phyloP scores from a whole-genome alignment of 2,329 filamentous ascomycete species.

The Ascochyta lentis region DNA sequence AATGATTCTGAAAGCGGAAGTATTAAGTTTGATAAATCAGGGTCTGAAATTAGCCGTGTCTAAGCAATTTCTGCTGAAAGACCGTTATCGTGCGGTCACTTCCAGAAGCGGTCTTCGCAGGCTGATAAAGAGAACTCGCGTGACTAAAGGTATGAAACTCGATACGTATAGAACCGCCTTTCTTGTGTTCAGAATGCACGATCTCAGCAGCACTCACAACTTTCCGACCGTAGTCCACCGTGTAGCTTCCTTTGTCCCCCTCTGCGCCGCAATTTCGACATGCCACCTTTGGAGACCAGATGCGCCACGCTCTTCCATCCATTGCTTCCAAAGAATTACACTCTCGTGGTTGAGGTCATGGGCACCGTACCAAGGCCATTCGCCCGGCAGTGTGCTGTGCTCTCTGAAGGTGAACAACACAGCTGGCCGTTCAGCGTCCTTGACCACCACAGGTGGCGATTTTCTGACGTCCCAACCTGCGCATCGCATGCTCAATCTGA shows the following conservation, averaged over 20 bases:
- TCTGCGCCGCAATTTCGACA: neutral
- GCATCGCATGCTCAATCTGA: neutral
- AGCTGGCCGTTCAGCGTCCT: neutral
- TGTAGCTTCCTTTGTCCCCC: neutral
- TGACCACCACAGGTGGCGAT: neutral
- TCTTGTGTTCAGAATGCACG: no score
- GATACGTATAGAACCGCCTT: no score
- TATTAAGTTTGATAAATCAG: no score
- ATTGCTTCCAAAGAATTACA: neutral
- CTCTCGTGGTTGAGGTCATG: neutral
- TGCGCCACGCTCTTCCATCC: neutral
- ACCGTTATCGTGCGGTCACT: no score
- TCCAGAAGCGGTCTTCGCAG: no score
- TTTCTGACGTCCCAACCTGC: neutral
- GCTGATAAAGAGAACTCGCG: no score
- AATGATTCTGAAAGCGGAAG: no score
- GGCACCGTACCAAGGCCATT: neutral
- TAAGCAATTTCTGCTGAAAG: no score
- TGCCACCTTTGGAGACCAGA: neutral
- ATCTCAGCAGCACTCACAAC: no score
- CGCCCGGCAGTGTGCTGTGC: neutral
- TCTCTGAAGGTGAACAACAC: neutral
- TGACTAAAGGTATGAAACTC: no score
- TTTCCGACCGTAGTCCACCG: neutral
- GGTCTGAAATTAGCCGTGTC: no score